Evolutionary conservation across 345 rosid species (phyloP).

Genomic region (Xanthoceras sorbifolium): DNA sequence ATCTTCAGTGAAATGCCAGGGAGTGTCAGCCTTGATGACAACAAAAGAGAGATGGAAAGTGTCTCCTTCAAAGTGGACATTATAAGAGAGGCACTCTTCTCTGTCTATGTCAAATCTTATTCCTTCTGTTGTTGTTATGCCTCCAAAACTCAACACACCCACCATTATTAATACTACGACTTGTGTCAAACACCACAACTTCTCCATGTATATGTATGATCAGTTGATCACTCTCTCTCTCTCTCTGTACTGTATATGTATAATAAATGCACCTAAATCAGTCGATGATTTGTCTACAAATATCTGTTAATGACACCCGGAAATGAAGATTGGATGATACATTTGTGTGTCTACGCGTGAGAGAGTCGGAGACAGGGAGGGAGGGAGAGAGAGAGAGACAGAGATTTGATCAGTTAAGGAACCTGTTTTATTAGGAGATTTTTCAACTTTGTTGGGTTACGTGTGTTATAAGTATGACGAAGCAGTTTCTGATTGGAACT

Average conservation of each 20-base stretch:
- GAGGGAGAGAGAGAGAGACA: background rate
- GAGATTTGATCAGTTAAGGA: background rate
- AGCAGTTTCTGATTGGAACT: conserved; percentile 8
- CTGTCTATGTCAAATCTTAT: conserved; percentile 62
- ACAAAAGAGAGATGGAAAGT: conserved; percentile 70
- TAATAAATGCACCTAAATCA: background rate
- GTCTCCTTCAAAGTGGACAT: conserved; percentile 65
- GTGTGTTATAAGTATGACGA: background rate
- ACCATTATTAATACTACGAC: conserved; percentile 20
- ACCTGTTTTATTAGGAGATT: background rate
- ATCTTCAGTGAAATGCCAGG: conserved; percentile 53
- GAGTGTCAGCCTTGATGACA: conserved; percentile 56
- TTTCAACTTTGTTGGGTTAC: background rate
- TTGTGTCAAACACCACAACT: conserved; percentile 30
- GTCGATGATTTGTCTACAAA: too few species aligned
- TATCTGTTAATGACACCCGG: too few species aligned
- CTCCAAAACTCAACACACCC: conserved; percentile 28
- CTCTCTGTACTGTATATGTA: too few species aligned
- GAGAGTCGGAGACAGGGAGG: too few species aligned
- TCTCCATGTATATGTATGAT: conserved; percentile 9
- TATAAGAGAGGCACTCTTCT: conserved; percentile 68
- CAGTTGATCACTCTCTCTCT: background rate
- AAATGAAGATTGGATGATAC: background rate
- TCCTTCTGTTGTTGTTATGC: conserved; percentile 35
- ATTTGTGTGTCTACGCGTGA: background rate